Evolutionary conservation across 345 rosid species (phyloP).

Genomic region (Boechera divaricarpa): DNA sequence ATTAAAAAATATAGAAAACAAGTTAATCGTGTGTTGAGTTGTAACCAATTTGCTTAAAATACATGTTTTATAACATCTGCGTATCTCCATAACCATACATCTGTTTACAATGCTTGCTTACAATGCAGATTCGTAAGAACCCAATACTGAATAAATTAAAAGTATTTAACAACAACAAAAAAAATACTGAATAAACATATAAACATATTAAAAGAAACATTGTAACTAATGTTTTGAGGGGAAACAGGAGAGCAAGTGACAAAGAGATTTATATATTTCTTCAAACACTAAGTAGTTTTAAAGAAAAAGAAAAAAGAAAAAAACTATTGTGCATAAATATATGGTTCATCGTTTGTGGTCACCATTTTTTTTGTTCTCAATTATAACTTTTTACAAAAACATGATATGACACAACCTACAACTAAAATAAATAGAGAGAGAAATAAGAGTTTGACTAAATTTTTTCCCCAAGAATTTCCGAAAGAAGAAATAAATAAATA

Average conservation of each 20-base stretch:
- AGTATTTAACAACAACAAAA: too few relatives aligned
- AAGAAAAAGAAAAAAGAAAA: background rate
- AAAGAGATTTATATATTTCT: background rate
- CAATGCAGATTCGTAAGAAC: conserved; percentile 36
- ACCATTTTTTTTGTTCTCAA: background rate
- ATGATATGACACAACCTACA: conserved; percentile 29
- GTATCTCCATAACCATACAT: conserved; percentile 22
- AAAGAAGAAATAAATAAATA: conserved; percentile 19
- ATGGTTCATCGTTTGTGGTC: conserved; percentile 32
- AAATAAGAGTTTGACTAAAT: background rate
- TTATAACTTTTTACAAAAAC: conserved; percentile 1
- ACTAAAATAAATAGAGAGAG: background rate
- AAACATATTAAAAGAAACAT: conserved; percentile 21
- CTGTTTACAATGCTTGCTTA: conserved; percentile 35
- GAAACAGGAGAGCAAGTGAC: conserved; percentile 22
- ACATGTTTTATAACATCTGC: background rate
- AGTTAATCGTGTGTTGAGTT: conserved; percentile 26
- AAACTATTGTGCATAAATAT: background rate
- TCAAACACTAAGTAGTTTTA: background rate
- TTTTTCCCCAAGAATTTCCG: background rate
- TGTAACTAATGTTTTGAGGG: conserved; percentile 5
- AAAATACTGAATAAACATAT: background rate
- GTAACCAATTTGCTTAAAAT: conserved; percentile 7
- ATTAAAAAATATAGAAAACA: background rate
- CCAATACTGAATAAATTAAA: conserved; percentile 6